Conservation (phyloP, 1,284 basidiomycete genomes). For the Quambalaria eucalypti region DNA sequence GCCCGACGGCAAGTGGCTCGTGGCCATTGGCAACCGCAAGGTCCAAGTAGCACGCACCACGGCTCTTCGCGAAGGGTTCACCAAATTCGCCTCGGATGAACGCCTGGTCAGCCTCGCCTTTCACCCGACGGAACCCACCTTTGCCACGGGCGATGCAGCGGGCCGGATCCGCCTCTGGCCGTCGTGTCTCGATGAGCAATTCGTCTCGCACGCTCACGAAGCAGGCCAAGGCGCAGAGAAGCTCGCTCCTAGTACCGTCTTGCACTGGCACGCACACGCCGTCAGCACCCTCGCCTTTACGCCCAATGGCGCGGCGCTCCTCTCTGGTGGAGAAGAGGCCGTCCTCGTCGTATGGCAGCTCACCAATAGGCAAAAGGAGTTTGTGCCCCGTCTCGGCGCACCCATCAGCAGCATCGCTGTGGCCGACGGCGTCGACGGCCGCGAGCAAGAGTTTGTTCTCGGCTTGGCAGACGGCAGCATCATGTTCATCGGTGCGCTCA, state of each 20-base stretch:
- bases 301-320: slow-evolving; percentile 77
- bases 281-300: slow-evolving; percentile 85
- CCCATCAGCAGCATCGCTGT: slow-evolving; percentile 58
- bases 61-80: slow-evolving; percentile 52
- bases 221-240: slow-evolving; percentile 42
- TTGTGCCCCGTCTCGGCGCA: slow-evolving; percentile 82
- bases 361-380: slow-evolving; percentile 54
- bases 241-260: slow-evolving; percentile 63
- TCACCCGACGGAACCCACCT: slow-evolving; percentile 80
- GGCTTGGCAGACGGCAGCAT: slow-evolving; percentile 74
- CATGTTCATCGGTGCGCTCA: slow-evolving; percentile 65
- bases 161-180: slow-evolving; percentile 84
- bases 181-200: slow-evolving; percentile 61
- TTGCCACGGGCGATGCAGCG: slow-evolving; percentile 81
- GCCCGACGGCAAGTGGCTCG: slow-evolving; percentile 69
- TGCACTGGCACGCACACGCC: slow-evolving; percentile 96
- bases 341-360: slow-evolving; percentile 81
- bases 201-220: slow-evolving; percentile 22
- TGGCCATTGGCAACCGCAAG: slow-evolving; percentile 69
- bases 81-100: slow-evolving; percentile 63
- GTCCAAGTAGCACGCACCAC: slow-evolving; percentile 58
- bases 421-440: slow-evolving; percentile 53
- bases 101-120: slow-evolving; percentile 74
- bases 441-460: slow-evolving; percentile 77
- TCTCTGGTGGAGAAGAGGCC: slow-evolving; percentile 91